Evolutionary conservation across 1,139 yeast species (phyloP).

Genomic region (Protomyces inundatus): DNA sequence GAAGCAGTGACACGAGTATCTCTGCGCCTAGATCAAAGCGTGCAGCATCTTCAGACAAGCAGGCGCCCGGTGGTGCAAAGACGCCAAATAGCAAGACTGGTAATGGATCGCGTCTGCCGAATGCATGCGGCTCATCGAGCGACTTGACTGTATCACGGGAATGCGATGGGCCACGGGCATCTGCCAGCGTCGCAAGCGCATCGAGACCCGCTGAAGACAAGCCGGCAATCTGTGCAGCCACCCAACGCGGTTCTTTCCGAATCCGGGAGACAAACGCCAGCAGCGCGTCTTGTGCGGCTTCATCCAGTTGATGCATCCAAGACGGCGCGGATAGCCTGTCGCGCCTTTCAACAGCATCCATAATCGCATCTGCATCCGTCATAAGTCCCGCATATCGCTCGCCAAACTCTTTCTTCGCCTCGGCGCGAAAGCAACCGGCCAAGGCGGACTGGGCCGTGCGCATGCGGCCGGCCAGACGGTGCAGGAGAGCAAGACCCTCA

Average conservation of each 20-base stretch:
- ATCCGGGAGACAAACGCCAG: neutral
- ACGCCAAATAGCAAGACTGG: neutral
- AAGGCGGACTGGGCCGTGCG: conserved; percentile 29
- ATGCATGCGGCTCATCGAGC: neutral
- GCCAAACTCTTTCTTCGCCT: neutral
- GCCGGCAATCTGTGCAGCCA: neutral
- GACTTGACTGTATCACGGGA: neutral
- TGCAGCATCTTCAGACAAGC: neutral
- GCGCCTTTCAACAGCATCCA: neutral
- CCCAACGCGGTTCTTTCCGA: neutral
- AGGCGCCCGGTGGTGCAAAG: conserved; percentile 6
- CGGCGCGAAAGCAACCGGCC: neutral
- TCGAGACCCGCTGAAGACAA: neutral
- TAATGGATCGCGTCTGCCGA: neutral
- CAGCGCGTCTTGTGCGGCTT: neutral
- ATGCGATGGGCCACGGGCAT: neutral
- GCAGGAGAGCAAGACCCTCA: neutral
- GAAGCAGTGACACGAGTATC: neutral
- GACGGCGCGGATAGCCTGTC: neutral
- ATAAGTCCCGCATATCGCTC: neutral
- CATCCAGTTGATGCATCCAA: neutral
- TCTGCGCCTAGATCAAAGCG: neutral
- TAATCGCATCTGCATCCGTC: neutral
- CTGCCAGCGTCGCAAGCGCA: neutral
- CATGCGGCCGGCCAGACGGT: neutral